Conservation (phyloP, 331 rosid species). For the Cucumis variabilis region DNA sequence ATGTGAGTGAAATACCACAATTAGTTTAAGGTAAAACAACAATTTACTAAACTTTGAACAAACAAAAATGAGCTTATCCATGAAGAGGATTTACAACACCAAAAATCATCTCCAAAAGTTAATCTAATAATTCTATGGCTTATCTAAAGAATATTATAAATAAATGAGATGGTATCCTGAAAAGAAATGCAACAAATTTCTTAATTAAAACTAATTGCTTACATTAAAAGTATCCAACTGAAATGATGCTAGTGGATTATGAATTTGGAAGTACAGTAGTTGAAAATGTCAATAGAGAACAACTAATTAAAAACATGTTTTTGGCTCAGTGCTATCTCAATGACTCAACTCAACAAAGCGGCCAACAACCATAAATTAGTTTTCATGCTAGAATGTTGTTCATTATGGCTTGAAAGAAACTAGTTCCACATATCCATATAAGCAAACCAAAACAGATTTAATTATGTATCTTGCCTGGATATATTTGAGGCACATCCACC, state of each 20-base stretch:
- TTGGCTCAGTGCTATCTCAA: no score
- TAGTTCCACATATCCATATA: no score
- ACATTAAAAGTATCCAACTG: conserved; percentile 90
- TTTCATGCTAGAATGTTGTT: no score
- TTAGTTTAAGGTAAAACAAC: neutral
- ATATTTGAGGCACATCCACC: no score
- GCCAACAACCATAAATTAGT: no score
- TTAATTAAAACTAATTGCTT: conserved; percentile 40
- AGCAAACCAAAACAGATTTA: no score
- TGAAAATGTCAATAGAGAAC: no score
- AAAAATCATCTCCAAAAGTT: conserved; percentile 82
- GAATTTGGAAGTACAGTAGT: conserved; percentile 76
- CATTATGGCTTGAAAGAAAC: no score
- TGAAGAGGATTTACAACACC: conserved; percentile 92
- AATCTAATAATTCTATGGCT: conserved; percentile 81
- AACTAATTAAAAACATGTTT: no score
- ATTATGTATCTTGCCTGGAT: no score
- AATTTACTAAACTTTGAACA: conserved; percentile 4
- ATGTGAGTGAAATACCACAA: neutral
- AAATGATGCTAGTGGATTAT: conserved; percentile 71
- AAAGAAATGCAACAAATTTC: neutral
- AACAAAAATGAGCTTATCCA: conserved; percentile 46
- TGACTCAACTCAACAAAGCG: no score
- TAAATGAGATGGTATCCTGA: conserved; percentile 28
- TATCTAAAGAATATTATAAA: conserved; percentile 50